Evolutionary conservation across 768 basidiomycete genomes (phyloP).

Genomic region (Chalciporus pseudorubinellus): DNA sequence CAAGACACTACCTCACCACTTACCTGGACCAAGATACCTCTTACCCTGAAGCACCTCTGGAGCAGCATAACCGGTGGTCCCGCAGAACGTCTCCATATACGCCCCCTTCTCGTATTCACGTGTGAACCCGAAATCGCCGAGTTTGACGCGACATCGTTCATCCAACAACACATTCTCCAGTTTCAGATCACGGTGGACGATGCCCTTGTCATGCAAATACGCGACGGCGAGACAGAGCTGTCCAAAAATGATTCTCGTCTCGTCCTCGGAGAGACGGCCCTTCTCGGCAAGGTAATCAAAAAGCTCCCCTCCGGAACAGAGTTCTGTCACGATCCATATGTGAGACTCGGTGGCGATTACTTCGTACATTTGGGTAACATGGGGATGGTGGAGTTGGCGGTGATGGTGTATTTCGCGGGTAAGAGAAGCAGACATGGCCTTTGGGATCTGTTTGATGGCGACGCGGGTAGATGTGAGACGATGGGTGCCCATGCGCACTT

Average conservation of each 20-base stretch:
- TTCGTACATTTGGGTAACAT: slow-evolving; percentile 95
- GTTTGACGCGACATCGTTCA: slow-evolving; percentile 86
- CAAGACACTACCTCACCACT: slow-evolving; percentile 22
- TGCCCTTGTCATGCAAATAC: slow-evolving; percentile 87
- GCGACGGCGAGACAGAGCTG: slow-evolving; percentile 92
- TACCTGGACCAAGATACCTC: slow-evolving; percentile 89
- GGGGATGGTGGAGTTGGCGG: slow-evolving; percentile 92
- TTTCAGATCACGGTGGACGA: slow-evolving; percentile 96
- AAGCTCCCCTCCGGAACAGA: slow-evolving; percentile 95
- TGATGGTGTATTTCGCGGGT: slow-evolving; percentile 99
- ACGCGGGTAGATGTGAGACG: slow-evolving; percentile 88
- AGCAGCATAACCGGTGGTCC: slow-evolving; percentile 90
- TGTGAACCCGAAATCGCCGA: slow-evolving; percentile 95
- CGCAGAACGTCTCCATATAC: slow-evolving; percentile 91
- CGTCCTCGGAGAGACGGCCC: slow-evolving; percentile 79
- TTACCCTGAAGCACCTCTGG: slow-evolving; percentile 89
- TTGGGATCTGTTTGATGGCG: slow-evolving; percentile 98
- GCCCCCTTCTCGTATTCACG: slow-evolving; percentile 79
- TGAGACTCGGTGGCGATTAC: slow-evolving; percentile 94
- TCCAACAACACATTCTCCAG: slow-evolving; percentile 93
- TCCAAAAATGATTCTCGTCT: slow-evolving; percentile 88
- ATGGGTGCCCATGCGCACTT: slow-evolving; percentile 92
- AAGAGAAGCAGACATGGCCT: slow-evolving; percentile 83
- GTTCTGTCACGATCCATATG: slow-evolving; percentile 97
- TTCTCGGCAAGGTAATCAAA: slow-evolving; percentile 98